A percentile compares a stretch with the other conserved stretches of the same genome.
Conservation (phyloP, 2,329 filamentous ascomycete genomes). For the Beauveria rudraprayagi region DNA sequence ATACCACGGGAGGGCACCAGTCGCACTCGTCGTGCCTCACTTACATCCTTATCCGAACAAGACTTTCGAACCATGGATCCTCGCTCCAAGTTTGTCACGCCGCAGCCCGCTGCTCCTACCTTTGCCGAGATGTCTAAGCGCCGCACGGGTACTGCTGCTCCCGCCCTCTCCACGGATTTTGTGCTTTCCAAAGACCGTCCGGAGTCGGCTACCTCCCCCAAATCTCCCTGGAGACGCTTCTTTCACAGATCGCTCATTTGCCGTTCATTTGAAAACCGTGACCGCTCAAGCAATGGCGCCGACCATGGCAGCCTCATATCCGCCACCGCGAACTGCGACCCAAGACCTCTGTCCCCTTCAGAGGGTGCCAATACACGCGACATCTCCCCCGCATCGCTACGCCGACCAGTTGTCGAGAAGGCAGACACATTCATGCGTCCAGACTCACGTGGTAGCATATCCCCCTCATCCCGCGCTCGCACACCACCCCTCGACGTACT, state of each 20-base stretch:
- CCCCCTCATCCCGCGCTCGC: constrained; percentile 1
- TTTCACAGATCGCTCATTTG: constrained; percentile 1
- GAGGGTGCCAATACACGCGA: constrained; percentile 38
- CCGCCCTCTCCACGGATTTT: constrained; percentile 33
- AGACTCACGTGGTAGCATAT: neutral
- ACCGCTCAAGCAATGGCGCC: neutral
- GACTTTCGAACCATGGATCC: constrained; percentile 71
- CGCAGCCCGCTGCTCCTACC: constrained; percentile 38
- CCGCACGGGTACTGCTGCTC: constrained; percentile 23
- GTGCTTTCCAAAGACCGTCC: constrained; percentile 29
- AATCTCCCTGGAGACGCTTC: constrained; percentile 40
- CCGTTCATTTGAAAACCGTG: neutral
- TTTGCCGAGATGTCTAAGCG: constrained; percentile 20
- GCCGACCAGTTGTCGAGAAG: constrained; percentile 29
- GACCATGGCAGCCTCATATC: constrained; percentile 25
- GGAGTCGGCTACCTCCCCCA: constrained; percentile 22
- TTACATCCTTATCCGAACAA: constrained; percentile 48
- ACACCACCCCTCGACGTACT: neutral
- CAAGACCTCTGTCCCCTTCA: neutral
- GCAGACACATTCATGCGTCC: neutral
- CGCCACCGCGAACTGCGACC: constrained; percentile 21
- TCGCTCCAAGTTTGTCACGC: constrained; percentile 64
- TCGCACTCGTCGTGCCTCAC: constrained; percentile 56
- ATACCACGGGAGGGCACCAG: constrained; percentile 63
- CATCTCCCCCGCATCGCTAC: constrained; percentile 48